Conservation (phyloP, 768 basidiomycete species). For the Mycena epipterygia region DNA sequence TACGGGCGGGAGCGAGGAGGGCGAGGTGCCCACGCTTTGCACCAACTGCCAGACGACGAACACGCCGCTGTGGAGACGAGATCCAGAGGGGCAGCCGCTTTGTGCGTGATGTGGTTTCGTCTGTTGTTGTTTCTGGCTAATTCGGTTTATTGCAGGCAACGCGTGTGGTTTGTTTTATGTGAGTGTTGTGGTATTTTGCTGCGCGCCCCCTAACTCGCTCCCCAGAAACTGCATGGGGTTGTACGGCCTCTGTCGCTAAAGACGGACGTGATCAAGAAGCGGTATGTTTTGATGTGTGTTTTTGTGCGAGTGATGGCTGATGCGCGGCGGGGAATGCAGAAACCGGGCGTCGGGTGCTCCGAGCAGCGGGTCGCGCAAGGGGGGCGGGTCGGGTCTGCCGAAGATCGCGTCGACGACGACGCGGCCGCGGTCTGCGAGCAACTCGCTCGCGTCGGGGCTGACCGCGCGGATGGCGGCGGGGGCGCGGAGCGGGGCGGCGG, state of each 20-base stretch:
- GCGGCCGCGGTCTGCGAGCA: conserved; percentile 81
- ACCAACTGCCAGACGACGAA: conserved; percentile 97
- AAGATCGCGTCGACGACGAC: conserved; percentile 83
- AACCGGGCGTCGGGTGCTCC: conserved; percentile 87
- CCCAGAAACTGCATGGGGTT: conserved; percentile 94
- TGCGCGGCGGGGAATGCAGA: conserved; percentile 53
- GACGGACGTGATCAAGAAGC: conserved; percentile 98
- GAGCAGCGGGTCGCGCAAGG: conserved; percentile 75
- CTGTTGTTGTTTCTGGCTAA: neutral
- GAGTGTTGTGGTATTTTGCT: conserved; percentile 51
- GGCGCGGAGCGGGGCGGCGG: conserved; percentile 43
- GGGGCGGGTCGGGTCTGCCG: conserved; percentile 66
- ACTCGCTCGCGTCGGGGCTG: conserved; percentile 64
- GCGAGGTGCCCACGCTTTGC: conserved; percentile 86
- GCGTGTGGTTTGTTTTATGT: conserved; percentile 95
- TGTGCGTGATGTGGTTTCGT: conserved; percentile 61
- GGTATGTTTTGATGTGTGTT: conserved; percentile 58
- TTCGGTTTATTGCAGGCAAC: conserved; percentile 54
- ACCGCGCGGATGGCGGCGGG: conserved; percentile 40
- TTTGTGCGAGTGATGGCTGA: conserved; percentile 4
- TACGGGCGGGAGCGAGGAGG: conserved; percentile 70
- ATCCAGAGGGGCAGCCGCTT: conserved; percentile 93
- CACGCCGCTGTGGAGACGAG: conserved; percentile 93
- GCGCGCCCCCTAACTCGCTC: conserved; percentile 14
- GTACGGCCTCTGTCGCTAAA: conserved; percentile 94